These are phyloP conservation scores for Isoetes engelmannii DNA, from an alignment of 83 land plant genomes.

Conservation along the genomic window DNA sequence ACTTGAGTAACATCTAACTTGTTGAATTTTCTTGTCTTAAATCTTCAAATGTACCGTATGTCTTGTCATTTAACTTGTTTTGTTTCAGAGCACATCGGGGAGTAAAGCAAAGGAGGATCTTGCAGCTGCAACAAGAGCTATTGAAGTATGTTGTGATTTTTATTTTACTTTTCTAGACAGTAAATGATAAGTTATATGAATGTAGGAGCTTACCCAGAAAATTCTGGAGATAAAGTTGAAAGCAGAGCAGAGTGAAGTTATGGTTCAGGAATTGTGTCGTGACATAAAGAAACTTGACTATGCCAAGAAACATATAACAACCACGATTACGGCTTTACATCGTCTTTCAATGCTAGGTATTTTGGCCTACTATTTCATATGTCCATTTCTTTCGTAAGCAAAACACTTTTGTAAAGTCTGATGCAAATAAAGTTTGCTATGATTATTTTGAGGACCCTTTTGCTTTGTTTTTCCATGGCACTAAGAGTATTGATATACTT, in stretches of 20 bases:
- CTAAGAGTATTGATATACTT: too few species aligned
- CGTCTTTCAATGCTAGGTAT: slow-evolving; percentile 97
- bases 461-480: too few species aligned
- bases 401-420: too few species aligned
- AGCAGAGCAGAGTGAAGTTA: slow-evolving; percentile 96
- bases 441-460: too few species aligned
- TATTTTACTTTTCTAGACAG: neutral
- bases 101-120: slow-evolving; percentile 97
- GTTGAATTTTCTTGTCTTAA: too few species aligned
- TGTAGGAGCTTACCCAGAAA: slow-evolving; percentile 86
- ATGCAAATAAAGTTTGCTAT: too few species aligned
- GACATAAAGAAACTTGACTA: slow-evolving; percentile 95
- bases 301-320: slow-evolving; percentile 97
- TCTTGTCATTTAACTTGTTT: neutral
- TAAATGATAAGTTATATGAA: neutral
- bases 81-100: slow-evolving; percentile 88
- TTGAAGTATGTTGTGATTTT: slow-evolving; percentile 51
- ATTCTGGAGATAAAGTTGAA: slow-evolving; percentile 83
- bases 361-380: too few species aligned
- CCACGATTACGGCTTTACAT: slow-evolving; percentile 96
- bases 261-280: slow-evolving; percentile 97
- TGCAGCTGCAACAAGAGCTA: slow-evolving; percentile 91
- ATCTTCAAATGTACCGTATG: neutral
- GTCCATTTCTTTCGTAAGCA: too few species aligned
- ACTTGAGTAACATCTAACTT: too few species aligned